A percentile compares a stretch with the other conserved stretches of the same genome.
These are phyloP conservation scores for Ceratonia siliqua DNA, from an alignment of 306 rosid genomes.

Conservation along the genomic window DNA sequence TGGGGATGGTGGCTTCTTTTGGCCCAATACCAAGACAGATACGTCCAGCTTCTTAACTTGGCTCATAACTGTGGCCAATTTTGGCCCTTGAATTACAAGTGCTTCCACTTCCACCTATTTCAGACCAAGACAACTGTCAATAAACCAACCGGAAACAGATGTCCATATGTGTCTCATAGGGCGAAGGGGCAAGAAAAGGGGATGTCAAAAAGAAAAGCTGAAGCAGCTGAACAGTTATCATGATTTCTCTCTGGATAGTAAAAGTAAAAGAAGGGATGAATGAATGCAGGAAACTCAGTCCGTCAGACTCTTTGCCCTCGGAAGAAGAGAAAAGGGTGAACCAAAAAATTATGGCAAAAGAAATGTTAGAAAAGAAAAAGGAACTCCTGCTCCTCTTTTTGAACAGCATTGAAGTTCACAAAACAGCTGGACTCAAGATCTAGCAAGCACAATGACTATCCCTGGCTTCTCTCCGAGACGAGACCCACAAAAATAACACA, in stretches of 20 bases:
- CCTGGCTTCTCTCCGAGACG: neutral
- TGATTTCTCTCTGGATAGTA: constrained; percentile 31
- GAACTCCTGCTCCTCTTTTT: neutral
- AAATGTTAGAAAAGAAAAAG: neutral
- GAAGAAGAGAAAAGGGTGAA: constrained; percentile 14
- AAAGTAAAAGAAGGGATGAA: constrained; percentile 32
- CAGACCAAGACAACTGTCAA: neutral
- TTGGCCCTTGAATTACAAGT: constrained; percentile 81
- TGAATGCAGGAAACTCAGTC: constrained; percentile 37
- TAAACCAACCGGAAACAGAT: no score
- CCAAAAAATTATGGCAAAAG: neutral
- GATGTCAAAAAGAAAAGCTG: constrained; percentile 27
- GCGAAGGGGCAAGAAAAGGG: neutral
- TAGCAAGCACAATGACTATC: constrained; percentile 15
- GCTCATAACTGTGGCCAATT: constrained; percentile 65
- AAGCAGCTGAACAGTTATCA: constrained; percentile 21
- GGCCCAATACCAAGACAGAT: constrained; percentile 80
- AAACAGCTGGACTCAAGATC: constrained; percentile 42
- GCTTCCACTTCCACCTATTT: constrained; percentile 83
- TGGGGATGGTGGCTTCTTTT: constrained; percentile 61
- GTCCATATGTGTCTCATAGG: no score
- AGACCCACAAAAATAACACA: neutral
- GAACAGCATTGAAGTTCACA: constrained; percentile 18
- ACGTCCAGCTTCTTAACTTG: constrained; percentile 92
- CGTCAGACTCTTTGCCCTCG: constrained; percentile 45